Conservation (phyloP, 2,329 filamentous ascomycete species). For the Neospermospora avenae region DNA sequence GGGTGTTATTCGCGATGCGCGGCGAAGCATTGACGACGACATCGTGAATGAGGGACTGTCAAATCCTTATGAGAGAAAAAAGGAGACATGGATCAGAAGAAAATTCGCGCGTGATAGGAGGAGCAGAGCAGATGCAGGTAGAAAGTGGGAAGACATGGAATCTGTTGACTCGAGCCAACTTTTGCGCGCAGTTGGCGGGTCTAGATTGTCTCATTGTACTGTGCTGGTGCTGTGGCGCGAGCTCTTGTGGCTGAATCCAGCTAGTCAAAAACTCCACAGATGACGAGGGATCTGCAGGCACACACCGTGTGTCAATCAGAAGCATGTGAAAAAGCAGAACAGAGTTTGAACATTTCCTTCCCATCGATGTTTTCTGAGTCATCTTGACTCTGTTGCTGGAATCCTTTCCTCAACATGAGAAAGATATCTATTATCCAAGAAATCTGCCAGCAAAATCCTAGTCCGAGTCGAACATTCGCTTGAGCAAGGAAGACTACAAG, state of each 20-base stretch:
- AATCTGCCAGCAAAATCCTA: no score
- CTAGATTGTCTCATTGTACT: no score
- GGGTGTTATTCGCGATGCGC: constrained; percentile 16
- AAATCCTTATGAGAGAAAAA: constrained; percentile 11
- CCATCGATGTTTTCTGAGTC: no score
- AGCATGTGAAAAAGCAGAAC: background rate
- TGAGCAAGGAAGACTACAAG: no score
- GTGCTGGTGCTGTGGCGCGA: background rate
- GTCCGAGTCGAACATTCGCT: no score
- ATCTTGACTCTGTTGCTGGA: no score
- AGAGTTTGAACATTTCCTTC: no score
- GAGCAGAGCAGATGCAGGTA: constrained; percentile 4
- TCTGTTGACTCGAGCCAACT: constrained; percentile 2
- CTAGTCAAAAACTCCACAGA: no score
- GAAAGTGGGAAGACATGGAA: constrained; percentile 10
- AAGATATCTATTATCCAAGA: no score
- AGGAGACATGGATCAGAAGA: constrained; percentile 14
- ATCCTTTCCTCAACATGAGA: no score
- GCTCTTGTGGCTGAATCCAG: background rate
- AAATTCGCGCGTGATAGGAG: constrained; percentile 10
- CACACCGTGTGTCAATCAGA: background rate
- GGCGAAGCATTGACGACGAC: constrained; percentile 22
- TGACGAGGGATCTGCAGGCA: constrained; percentile 6
- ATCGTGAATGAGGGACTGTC: constrained; percentile 19
- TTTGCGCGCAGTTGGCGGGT: background rate